Evolutionary conservation across 176 grass and related monocot species (phyloP), one percentile per base, ranked within the genome.

Genomic region (Hordeum marinum): DNA sequence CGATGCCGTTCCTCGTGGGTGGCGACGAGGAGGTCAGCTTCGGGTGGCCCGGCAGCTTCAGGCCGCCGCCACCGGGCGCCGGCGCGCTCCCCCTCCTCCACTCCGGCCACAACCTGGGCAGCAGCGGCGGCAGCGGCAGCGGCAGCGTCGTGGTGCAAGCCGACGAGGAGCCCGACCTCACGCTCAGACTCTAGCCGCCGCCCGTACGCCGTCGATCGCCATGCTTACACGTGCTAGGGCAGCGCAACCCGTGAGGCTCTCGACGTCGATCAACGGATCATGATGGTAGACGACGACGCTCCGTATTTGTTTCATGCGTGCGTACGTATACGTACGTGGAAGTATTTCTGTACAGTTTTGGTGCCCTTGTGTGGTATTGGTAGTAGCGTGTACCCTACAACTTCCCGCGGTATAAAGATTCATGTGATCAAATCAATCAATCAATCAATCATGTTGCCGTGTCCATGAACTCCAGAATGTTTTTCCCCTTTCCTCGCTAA

Each of bases 151-250:
- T 75, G 43, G 76, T 63, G 80, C 68, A 14, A 37, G 88, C 36
- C 50, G 71, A 18, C 13, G 93, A 95, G 83, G 93, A 95, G 87
- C 93, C 88, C 63, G 93, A 95, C 61, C 90, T 95, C 14, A 86
- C 90, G 77, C 93, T 94, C 25, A 92, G 90, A 84, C 90, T 94
- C 65, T 92, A 83, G 77, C 71, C 57, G 11, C 15, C 52, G 4
- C 11, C 66, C 80, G 8, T 48, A 23, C 50, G 50, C 37, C 61
- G 17, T 71, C 72, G 23, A 54, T 73, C 52, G 29, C 68, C 25
- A 1, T 7, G 52, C 52, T 8, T 50, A 50, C 15, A 55, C 46
- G 46, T 50, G 5, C 42, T 82, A 86, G 78, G 11, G 39, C 46
- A 58, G 55, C 24, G 69, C 52, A 52, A 68, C 65, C 20, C 68